Evolutionary conservation across 768 basidiomycete species (phyloP).

Genomic region (Leucosporidium creatinivorum): DNA sequence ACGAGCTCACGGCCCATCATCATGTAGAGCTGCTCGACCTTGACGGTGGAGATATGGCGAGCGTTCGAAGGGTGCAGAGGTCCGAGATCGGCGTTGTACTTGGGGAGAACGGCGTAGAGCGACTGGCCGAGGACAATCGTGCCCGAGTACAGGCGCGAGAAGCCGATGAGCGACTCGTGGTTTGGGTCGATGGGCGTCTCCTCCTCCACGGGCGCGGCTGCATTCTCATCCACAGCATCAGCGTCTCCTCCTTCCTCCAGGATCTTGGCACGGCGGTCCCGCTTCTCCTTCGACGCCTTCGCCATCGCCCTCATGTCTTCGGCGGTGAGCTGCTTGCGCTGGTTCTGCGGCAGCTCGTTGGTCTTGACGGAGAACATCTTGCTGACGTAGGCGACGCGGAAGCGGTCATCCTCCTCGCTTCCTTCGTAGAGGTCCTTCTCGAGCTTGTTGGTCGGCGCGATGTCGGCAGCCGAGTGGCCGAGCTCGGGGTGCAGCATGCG

Average conservation of each 20-base stretch:
- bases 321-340: slow-evolving; percentile 64
- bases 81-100: slow-evolving; percentile 61
- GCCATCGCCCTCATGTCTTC: slow-evolving; percentile 62
- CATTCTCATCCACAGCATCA: slow-evolving; percentile 9
- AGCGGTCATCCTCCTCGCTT: slow-evolving; percentile 53
- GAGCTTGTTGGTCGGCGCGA: slow-evolving; percentile 65
- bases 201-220: background rate
- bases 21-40: slow-evolving; percentile 72
- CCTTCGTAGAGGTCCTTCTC: slow-evolving; percentile 75
- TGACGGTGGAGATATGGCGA: slow-evolving; percentile 54
- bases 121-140: slow-evolving; percentile 58
- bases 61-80: slow-evolving; percentile 63
- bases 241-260: slow-evolving; percentile 16
- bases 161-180: slow-evolving; percentile 73
- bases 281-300: slow-evolving; percentile 47
- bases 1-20: slow-evolving; percentile 99
- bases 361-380: slow-evolving; percentile 94
- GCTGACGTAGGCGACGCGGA: slow-evolving; percentile 79
- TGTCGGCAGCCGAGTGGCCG: slow-evolving; percentile 49
- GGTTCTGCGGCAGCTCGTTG: slow-evolving; percentile 77
- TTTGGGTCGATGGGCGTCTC: slow-evolving; percentile 10
- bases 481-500: slow-evolving; percentile 83
- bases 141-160: slow-evolving; percentile 89
- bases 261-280: slow-evolving; percentile 37
- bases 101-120: slow-evolving; percentile 74